Evolutionary conservation across 441 rosid genomes (phyloP).

Genomic region (Brassica hybrid): DNA sequence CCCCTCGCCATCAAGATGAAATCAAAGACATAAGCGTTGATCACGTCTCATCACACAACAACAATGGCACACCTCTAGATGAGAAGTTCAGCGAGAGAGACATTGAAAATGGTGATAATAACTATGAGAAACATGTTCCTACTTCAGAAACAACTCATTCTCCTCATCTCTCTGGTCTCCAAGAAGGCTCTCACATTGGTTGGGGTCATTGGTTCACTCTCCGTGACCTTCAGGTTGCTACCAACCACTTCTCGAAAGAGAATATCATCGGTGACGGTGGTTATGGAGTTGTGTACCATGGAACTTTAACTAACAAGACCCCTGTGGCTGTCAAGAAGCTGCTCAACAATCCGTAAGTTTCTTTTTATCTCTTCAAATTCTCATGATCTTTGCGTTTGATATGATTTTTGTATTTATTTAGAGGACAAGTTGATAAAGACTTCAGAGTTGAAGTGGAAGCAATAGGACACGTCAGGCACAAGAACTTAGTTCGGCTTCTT

Average conservation of each 20-base stretch:
- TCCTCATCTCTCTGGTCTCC: slow-evolving; percentile 63
- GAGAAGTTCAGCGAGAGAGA: slow-evolving; percentile 54
- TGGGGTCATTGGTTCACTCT: slow-evolving; percentile 91
- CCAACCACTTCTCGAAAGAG: slow-evolving; percentile 66
- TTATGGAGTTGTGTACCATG: slow-evolving; percentile 75
- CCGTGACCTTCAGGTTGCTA: slow-evolving; percentile 74
- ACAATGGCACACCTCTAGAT: slow-evolving; percentile 43
- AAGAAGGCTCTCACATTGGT: slow-evolving; percentile 69
- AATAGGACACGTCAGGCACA: slow-evolving; percentile 81
- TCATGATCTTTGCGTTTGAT: slow-evolving; percentile 18
- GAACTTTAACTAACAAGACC: slow-evolving; percentile 61
- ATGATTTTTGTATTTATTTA: too few relatives aligned
- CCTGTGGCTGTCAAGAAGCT: slow-evolving; percentile 78
- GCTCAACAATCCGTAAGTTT: slow-evolving; percentile 70
- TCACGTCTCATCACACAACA: slow-evolving; percentile 57
- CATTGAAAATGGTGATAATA: slow-evolving; percentile 51
- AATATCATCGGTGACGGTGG: slow-evolving; percentile 84
- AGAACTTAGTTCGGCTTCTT: slow-evolving; percentile 79
- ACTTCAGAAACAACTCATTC: slow-evolving; percentile 50
- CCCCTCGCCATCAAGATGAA: slow-evolving; percentile 56
- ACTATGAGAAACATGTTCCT: slow-evolving; percentile 41
- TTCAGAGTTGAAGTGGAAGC: slow-evolving; percentile 86
- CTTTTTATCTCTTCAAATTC: background rate
- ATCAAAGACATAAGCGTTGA: slow-evolving; percentile 74
- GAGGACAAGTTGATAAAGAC: slow-evolving; percentile 85